Conservation (phyloP, 2,329 filamentous ascomycete genomes). For the Ophiostoma sp. region DNA sequence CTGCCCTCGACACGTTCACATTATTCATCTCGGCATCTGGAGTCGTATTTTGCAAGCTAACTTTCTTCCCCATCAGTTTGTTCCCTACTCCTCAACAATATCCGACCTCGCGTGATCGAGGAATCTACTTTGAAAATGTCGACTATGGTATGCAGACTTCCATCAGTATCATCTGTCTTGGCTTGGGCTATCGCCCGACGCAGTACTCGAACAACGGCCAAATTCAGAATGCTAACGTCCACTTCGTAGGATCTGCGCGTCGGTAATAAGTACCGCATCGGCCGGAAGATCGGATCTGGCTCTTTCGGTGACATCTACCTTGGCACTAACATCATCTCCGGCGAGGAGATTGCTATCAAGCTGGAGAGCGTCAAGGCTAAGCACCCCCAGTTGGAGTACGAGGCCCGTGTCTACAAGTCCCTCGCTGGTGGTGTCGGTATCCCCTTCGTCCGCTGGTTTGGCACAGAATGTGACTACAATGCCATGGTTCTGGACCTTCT, state of each 20-base stretch:
- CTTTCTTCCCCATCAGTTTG: conserved; percentile 4
- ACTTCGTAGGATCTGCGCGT: conserved; percentile 80
- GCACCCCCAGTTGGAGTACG: conserved; percentile 97
- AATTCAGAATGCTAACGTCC: neutral
- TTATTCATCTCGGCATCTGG: neutral
- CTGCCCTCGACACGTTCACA: too few relatives aligned
- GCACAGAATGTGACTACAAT: conserved; percentile 99
- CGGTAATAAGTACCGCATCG: conserved; percentile 99
- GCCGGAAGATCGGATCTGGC: conserved; percentile 96
- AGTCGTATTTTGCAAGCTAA: conserved; percentile 8
- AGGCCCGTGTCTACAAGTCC: conserved; percentile 85
- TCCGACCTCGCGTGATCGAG: conserved; percentile 25
- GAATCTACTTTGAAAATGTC: conserved; percentile 39
- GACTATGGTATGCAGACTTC: conserved; percentile 43
- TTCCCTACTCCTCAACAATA: neutral
- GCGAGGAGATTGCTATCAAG: conserved; percentile 99
- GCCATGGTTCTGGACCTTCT: conserved; percentile 98
- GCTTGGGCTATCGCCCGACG: too few relatives aligned
- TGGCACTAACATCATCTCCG: conserved; percentile 98
- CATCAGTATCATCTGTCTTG: neutral
- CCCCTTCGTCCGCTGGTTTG: conserved; percentile 98
- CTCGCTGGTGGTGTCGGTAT: conserved; percentile 96
- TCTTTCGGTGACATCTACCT: conserved; percentile 98
- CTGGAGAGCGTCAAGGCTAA: conserved; percentile 99
- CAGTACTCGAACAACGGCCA: neutral